Percentiles rank a stretch among this genome's conserved stretches.
These are phyloP conservation scores for Globisporangium ultimum DNA, from an alignment of 352 stramenopile species.

Conservation along the genomic window DNA sequence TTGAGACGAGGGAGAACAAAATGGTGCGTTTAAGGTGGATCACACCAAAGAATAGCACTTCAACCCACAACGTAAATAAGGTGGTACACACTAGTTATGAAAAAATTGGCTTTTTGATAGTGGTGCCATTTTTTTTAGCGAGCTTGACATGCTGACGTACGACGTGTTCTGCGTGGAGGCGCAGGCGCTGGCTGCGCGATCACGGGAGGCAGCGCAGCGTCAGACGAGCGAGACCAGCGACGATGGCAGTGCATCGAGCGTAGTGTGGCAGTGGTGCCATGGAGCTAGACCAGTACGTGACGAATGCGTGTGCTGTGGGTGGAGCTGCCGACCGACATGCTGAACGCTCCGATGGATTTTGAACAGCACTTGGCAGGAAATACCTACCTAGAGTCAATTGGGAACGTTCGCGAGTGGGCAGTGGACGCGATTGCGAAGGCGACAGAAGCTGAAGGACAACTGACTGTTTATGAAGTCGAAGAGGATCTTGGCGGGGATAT, in stretches of 20 bases:
- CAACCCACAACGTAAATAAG: neutral
- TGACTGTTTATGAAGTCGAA: neutral
- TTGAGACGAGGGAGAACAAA: neutral
- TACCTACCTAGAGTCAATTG: slow-evolving; percentile 60
- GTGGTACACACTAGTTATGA: slow-evolving; percentile 2
- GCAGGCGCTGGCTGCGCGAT: slow-evolving; percentile 33
- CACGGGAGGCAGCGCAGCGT: slow-evolving; percentile 24
- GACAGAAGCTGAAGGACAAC: neutral
- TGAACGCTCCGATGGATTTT: neutral
- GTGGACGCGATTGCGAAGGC: slow-evolving; percentile 2
- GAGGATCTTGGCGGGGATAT: slow-evolving; percentile 5
- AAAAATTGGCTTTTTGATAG: neutral
- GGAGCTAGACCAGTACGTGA: slow-evolving; percentile 41
- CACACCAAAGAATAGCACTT: slow-evolving; percentile 10
- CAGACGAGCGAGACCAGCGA: neutral
- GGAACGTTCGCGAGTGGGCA: slow-evolving; percentile 22
- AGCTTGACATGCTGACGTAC: slow-evolving; percentile 30
- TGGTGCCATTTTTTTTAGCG: neutral
- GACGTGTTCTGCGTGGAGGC: slow-evolving; percentile 47
- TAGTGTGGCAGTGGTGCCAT: slow-evolving; percentile 59
- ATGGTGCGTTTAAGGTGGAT: slow-evolving; percentile 1
- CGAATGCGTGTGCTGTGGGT: neutral
- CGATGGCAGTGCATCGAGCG: slow-evolving; percentile 1
- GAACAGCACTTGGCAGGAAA: slow-evolving; percentile 56
- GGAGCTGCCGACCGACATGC: neutral